Evolutionary conservation across 352 stramenopile genomes (phyloP).

Genomic region (Globisporangium solare): DNA sequence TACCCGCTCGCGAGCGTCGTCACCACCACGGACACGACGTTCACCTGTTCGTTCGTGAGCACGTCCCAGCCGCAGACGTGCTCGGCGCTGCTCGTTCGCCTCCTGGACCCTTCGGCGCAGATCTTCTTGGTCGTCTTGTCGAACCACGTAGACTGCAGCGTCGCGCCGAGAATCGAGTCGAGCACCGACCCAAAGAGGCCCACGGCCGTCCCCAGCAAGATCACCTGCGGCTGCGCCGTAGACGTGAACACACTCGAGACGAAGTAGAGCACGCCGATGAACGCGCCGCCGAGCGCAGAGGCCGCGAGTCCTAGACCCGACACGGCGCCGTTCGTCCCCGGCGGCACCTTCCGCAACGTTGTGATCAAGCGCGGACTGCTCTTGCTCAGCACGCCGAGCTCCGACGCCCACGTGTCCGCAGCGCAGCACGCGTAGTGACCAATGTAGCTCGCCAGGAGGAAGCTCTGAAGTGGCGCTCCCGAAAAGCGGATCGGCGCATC

Average conservation of each 20-base stretch:
- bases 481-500: conserved; percentile 37
- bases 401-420: conserved; percentile 93
- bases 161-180: conserved; percentile 83
- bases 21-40: conserved; percentile 56
- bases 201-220: conserved; percentile 47
- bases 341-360: conserved; percentile 66
- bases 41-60: conserved; percentile 74
- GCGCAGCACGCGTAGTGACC: conserved; percentile 92
- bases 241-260: conserved; percentile 27
- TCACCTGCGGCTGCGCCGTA: conserved; percentile 39
- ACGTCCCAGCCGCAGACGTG: conserved; percentile 35
- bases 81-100: conserved; percentile 12
- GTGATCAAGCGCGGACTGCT: conserved; percentile 86
- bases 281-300: conserved; percentile 78
- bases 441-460: conserved; percentile 75
- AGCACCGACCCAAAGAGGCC: conserved; percentile 75
- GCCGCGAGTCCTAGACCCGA: conserved; percentile 76
- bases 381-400: conserved; percentile 89
- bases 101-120: conserved; percentile 29
- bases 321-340: conserved; percentile 94
- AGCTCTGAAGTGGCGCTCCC: conserved; percentile 25
- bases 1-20: conserved; percentile 43
- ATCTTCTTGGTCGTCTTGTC: conserved; percentile 50
- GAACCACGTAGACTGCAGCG: conserved; percentile 75
- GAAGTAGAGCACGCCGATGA: conserved; percentile 84